Conservation (phyloP, 129 eudicot genomes). For the Deinandra increscens region DNA sequence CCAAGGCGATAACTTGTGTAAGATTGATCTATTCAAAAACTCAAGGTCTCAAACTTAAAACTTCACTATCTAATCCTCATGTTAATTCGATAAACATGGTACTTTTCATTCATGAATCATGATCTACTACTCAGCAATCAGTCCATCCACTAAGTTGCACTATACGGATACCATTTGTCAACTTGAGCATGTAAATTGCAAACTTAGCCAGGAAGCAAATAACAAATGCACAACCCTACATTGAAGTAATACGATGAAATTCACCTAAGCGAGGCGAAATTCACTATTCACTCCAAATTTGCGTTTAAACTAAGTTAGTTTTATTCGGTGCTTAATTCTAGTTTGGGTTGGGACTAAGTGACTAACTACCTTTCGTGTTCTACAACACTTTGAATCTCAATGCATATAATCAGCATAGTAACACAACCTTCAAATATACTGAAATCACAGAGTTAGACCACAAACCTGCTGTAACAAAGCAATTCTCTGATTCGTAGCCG, state of each 20-base stretch:
- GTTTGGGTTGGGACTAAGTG: neutral
- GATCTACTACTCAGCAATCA: neutral
- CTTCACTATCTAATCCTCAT: neutral
- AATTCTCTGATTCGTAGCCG: constrained; percentile 85
- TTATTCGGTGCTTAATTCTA: neutral
- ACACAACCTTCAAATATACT: neutral
- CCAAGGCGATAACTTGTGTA: neutral
- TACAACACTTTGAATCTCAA: neutral
- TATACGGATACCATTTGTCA: neutral
- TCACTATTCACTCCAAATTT: neutral
- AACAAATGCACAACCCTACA: too few species aligned
- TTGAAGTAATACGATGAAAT: too few species aligned
- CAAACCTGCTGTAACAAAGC: constrained; percentile 82
- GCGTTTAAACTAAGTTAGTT: neutral
- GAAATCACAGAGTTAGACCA: neutral
- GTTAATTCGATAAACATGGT: neutral
- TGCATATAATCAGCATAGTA: neutral
- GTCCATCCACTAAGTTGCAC: neutral
- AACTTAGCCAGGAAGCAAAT: neutral
- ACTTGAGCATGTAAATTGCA: neutral
- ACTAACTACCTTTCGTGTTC: neutral
- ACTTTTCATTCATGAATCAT: neutral
- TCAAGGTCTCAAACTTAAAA: neutral
- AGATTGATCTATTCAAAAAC: neutral
- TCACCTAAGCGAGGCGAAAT: too few species aligned